Evolutionary conservation across 106 monocot genomes (phyloP).

Genomic region (Posidonia australis): DNA sequence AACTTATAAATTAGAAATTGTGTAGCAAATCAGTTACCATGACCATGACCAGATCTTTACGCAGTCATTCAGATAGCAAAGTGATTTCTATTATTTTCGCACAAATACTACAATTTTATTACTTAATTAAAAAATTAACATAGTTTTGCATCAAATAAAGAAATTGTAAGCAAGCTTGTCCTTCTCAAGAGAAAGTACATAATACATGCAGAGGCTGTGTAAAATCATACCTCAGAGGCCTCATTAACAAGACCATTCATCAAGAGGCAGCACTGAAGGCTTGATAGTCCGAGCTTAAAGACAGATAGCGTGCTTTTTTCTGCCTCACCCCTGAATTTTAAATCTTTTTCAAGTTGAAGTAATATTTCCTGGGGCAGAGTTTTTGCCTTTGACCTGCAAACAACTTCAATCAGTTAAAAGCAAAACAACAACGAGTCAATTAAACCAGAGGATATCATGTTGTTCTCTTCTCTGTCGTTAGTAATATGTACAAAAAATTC

Average conservation of each 20-base stretch:
- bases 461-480: neutral
- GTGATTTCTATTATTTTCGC: no score
- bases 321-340: conserved; percentile 42
- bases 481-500: neutral
- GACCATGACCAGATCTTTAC: no score
- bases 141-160: no score
- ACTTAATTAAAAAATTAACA: no score
- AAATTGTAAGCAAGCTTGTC: no score
- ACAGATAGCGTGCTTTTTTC: conserved; percentile 70
- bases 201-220: no score
- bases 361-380: conserved; percentile 76
- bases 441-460: neutral
- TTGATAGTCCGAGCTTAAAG: conserved; percentile 76
- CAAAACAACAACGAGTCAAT: neutral
- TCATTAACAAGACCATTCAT: conserved; percentile 95
- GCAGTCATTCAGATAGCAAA: no score
- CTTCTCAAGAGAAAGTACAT: no score
- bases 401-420: neutral
- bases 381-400: conserved; percentile 71
- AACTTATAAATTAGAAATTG: neutral
- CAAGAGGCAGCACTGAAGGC: conserved; percentile 54
- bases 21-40: neutral
- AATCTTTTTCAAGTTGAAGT: conserved; percentile 56
- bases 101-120: no score
- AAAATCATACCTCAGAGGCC: conserved; percentile 46